Base-by-base conservation (phyloP, 2,329 filamentous ascomycete species). In the Geoglossum cookeanum region DNA sequence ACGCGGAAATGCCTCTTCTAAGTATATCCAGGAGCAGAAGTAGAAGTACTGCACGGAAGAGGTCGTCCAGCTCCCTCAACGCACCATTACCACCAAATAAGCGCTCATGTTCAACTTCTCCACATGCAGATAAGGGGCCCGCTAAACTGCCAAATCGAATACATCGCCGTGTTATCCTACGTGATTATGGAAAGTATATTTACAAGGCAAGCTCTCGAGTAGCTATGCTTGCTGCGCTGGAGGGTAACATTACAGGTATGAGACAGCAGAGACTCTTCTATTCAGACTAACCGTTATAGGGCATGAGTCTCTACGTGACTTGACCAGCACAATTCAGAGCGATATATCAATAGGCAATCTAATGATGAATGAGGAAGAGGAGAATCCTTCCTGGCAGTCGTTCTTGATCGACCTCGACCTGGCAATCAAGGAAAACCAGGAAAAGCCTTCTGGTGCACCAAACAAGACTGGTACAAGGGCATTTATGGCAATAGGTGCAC, bases 331-430 rank as follows among this genome's bases (percentile, higher is more conserved):
- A 55, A 59, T 65, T 42, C 59, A 65, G 37, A 47, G 59, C 48
- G 60, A 65, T 57, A 62, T 65, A 60, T 65, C 61, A 30, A 61
- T 59, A 29, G 57, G 59, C 11, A 65, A 65, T 56, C 56, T 65
- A 44, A 63, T 64, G 57, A 53, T 65, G 45, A 64, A 58, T 13
- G 55, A 61, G 55, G 57, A 58, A 37, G 60, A 65, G 47, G 47
- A 32, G 3, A 49, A 57, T 47, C 39, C 39, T 52, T 55, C 52
- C 55, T 58, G 62, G 53, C 35, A 61, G 44, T 57, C 58, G 1
- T 64, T 64, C 54, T 55, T 64, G 37, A 64, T 64, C 55, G 61
- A 64, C 59, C 48, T 60, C 11, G 60, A 64, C 49, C 62, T 64
- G 29, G 61, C 52, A n/a, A 58, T 60, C 17, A 53, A 56, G 33